These are phyloP conservation scores for Trametes cubensis DNA, from an alignment of 768 basidiomycete species.

Conservation along the genomic window DNA sequence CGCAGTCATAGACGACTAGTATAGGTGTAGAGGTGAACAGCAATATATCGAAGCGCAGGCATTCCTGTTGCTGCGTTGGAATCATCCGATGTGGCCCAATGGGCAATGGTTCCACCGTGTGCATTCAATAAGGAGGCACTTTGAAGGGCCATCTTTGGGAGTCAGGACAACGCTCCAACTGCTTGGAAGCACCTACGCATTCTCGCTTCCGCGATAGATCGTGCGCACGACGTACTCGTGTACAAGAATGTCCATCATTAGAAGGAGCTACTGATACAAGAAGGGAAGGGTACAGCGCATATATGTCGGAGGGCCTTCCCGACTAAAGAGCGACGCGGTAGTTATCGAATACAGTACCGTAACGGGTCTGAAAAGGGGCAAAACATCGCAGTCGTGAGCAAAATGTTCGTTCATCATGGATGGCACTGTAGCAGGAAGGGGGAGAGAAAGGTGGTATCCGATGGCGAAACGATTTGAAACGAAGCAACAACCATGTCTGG, in stretches of 20 bases:
- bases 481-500: not conserved
- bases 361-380: not conserved
- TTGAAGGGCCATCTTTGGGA: too few relatives aligned
- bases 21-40: too few relatives aligned
- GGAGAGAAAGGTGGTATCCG: conserved; percentile 3
- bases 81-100: too few relatives aligned
- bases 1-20: too few relatives aligned
- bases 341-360: conserved; percentile 1
- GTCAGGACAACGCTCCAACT: too few relatives aligned
- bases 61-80: too few relatives aligned
- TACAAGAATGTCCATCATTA: conserved; percentile 3
- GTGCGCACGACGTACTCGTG: not conserved
- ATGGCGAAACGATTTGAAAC: not conserved
- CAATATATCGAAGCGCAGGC: too few relatives aligned
- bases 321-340: not conserved
- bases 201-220: too few relatives aligned
- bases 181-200: too few relatives aligned
- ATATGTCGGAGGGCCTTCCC: not conserved
- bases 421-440: not conserved
- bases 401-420: conserved; percentile 4
- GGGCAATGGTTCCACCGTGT: too few relatives aligned
- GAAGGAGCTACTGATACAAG: conserved; percentile 2
- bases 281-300: conserved; percentile 1
- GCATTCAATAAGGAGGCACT: too few relatives aligned
- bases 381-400: conserved; percentile 6